Evolutionary conservation across 768 basidiomycete genomes (phyloP).

Genomic region (Termitomyces sp.): DNA sequence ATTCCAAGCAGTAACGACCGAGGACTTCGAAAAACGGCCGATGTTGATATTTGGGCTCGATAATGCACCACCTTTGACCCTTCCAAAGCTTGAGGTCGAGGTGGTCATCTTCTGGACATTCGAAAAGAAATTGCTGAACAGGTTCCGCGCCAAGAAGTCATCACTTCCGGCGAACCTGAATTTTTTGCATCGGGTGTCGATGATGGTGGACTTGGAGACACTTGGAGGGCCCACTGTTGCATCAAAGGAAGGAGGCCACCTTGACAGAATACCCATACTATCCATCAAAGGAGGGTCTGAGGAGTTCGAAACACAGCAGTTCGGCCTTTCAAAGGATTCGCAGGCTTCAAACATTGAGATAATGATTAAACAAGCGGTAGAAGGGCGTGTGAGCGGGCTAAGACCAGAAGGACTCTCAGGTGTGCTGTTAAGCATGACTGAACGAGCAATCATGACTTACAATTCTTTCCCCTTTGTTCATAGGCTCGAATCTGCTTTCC

Average conservation of each 20-base stretch:
- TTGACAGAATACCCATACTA: not conserved
- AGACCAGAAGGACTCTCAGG: not conserved
- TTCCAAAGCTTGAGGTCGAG: not conserved
- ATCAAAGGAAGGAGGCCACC: not conserved
- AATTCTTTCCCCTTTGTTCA: not conserved
- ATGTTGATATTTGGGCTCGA: not conserved
- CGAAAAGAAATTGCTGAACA: not conserved
- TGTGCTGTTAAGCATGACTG: not conserved
- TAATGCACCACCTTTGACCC: not conserved
- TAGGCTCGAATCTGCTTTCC: not conserved
- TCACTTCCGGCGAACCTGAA: not conserved
- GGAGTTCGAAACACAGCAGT: not conserved
- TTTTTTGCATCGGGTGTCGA: not conserved
- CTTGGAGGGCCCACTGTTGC: not conserved
- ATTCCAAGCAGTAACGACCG: not conserved
- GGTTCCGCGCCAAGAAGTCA: not conserved
- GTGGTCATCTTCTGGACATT: not conserved
- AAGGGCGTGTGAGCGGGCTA: not conserved
- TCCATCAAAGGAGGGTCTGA: not conserved
- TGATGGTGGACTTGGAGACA: not conserved
- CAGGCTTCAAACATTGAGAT: not conserved
- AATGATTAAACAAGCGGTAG: not conserved
- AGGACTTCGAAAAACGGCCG: not conserved
- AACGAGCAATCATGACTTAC: not conserved
- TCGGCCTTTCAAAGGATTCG: not conserved